phyloP scores from a whole-genome alignment of 345 rosid genomes.

The Physaria fendleri region DNA sequence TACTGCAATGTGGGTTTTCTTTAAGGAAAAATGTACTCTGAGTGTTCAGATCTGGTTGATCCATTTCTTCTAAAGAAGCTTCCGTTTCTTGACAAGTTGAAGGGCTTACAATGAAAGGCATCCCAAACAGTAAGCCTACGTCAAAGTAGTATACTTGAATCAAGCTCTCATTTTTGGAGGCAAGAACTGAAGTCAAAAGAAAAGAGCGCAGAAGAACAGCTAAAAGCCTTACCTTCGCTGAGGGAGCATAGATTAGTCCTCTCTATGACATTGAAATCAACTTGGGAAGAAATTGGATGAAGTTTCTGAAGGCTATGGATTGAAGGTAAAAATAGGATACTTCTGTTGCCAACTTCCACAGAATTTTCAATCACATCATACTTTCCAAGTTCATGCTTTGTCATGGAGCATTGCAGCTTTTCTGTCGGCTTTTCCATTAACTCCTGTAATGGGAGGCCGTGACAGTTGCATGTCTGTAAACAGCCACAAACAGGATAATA shows the following conservation, averaged over 20 bases:
- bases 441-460: constrained; percentile 42
- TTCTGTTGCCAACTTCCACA: constrained; percentile 58
- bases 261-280: constrained; percentile 56
- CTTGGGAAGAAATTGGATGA: constrained; percentile 42
- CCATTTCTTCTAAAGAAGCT: constrained; percentile 46
- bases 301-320: constrained; percentile 38
- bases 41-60: constrained; percentile 59
- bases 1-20: background rate
- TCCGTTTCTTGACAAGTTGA: constrained; percentile 56
- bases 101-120: constrained; percentile 65
- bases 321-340: constrained; percentile 54
- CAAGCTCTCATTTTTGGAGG: background rate
- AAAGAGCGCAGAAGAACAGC: background rate
- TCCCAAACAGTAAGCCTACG: constrained; percentile 60
- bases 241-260: constrained; percentile 62
- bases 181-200: background rate
- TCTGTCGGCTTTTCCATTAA: constrained; percentile 26
- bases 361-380: constrained; percentile 50
- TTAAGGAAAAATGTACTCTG: constrained; percentile 41
- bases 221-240: constrained; percentile 55
- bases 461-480: constrained; percentile 74
- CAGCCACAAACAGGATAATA: constrained; percentile 19
- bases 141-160: constrained; percentile 2
- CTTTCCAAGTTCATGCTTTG: constrained; percentile 40
- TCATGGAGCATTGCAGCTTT: constrained; percentile 45